A percentile compares a stretch with the other conserved stretches of the same genome.
Conservation (phyloP, 192 early-diverging fungal species). For the Podila epicladia region DNA sequence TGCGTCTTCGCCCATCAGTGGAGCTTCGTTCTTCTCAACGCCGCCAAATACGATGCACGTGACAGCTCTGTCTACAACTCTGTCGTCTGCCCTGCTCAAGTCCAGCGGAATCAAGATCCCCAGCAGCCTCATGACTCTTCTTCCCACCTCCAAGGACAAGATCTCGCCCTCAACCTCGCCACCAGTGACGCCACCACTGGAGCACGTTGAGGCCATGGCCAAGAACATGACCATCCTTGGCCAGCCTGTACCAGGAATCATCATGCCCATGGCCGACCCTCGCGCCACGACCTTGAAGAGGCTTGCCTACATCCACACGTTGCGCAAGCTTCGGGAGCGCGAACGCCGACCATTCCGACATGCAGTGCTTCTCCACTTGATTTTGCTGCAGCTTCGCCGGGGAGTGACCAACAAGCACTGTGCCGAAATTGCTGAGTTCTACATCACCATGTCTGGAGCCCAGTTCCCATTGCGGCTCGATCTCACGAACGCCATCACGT, state of each 20-base stretch:
- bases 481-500: slow-evolving; percentile 5
- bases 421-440: slow-evolving; percentile 39
- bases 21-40: slow-evolving; percentile 32
- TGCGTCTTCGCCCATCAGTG: slow-evolving; percentile 31
- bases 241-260: not conserved
- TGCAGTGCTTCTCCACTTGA: slow-evolving; percentile 22
- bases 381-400: slow-evolving; percentile 19
- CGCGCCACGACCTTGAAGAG: slow-evolving; percentile 27
- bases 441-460: slow-evolving; percentile 18
- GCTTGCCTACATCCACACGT: slow-evolving; percentile 24
- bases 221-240: not conserved
- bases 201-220: not conserved
- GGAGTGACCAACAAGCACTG: slow-evolving; percentile 26
- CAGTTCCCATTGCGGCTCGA: slow-evolving; percentile 24
- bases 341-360: slow-evolving; percentile 30
- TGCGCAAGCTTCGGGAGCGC: slow-evolving; percentile 27
- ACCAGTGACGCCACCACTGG: slow-evolving; percentile 10
- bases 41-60: not conserved
- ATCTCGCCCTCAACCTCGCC: slow-evolving; percentile 3
- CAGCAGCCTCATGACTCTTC: slow-evolving; percentile 21
- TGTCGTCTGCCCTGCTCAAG: slow-evolving; percentile 3
- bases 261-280: slow-evolving; percentile 11
- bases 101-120: slow-evolving; percentile 31
- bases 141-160: slow-evolving; percentile 9
- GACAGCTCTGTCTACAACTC: not conserved